Evolutionary conservation across 2,329 filamentous ascomycete species (phyloP).

Genomic region (Coleophoma eucalyptorum): DNA sequence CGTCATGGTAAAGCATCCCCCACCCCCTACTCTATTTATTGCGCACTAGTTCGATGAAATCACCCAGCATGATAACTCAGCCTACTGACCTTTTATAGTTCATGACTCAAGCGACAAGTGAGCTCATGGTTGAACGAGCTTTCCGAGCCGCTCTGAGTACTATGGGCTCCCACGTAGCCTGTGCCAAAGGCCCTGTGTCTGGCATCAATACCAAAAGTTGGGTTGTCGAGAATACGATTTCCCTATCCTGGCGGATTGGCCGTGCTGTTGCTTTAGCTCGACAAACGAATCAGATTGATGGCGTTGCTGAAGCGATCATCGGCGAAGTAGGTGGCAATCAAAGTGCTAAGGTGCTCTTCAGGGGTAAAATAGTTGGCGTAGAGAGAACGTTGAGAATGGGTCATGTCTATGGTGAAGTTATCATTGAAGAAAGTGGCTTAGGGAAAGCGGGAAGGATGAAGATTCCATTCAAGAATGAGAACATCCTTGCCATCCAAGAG

Average conservation of each 20-base stretch:
- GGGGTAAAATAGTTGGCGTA: constrained; percentile 59
- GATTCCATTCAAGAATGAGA: constrained; percentile 72
- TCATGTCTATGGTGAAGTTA: constrained; percentile 55
- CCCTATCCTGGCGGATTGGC: constrained; percentile 47
- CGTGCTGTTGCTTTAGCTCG: constrained; percentile 49
- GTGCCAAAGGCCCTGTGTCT: constrained; percentile 43
- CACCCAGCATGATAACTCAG: too few species aligned
- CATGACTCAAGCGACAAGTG: constrained; percentile 44
- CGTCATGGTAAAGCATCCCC: constrained; percentile 28
- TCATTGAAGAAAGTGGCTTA: constrained; percentile 41
- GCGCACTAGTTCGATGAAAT: too few species aligned
- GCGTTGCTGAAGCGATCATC: constrained; percentile 54
- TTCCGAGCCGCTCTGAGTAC: constrained; percentile 47
- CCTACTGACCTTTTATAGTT: not conserved
- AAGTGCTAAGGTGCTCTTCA: constrained; percentile 53
- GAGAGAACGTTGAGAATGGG: constrained; percentile 51
- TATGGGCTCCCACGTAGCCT: constrained; percentile 50
- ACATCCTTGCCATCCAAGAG: constrained; percentile 48
- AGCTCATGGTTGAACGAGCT: constrained; percentile 43
- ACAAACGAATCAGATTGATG: constrained; percentile 44
- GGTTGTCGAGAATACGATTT: constrained; percentile 44
- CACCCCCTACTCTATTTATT: not conserved
- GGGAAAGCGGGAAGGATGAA: constrained; percentile 38
- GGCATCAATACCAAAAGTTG: constrained; percentile 46
- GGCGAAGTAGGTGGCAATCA: constrained; percentile 49